Conservation (phyloP, 768 basidiomycete genomes). For the Guyanaporus albipodus region DNA sequence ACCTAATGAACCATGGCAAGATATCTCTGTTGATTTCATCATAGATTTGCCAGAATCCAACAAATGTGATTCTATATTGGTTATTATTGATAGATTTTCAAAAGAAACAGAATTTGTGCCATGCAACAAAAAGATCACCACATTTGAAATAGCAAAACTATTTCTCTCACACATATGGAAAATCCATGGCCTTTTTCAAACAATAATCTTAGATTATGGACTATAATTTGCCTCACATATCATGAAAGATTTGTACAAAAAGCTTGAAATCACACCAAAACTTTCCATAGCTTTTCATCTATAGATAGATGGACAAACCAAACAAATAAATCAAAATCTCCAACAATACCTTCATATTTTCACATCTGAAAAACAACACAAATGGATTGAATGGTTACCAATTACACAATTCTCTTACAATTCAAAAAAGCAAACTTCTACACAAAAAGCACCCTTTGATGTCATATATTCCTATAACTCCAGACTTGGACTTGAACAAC, state of each 20-base stretch:
- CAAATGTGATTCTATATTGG: too few relatives aligned
- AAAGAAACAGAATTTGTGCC: too few relatives aligned
- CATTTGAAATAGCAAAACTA: fast-evolving
- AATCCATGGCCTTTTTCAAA: background rate
- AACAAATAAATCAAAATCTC: background rate
- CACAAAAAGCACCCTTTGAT: too few relatives aligned
- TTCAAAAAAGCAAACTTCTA: too few relatives aligned
- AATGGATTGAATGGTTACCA: background rate
- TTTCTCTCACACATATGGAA: background rate
- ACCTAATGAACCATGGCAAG: too few relatives aligned
- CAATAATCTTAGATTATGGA: background rate
- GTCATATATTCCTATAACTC: too few relatives aligned
- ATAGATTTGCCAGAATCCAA: too few relatives aligned
- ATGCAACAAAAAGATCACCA: background rate
- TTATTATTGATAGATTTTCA: too few relatives aligned
- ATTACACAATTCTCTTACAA: background rate
- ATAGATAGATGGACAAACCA: too few relatives aligned
- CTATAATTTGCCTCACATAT: background rate
- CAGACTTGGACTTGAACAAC: too few relatives aligned
- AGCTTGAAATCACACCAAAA: background rate
- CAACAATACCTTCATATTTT: background rate
- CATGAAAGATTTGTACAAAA: background rate
- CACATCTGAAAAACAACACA: background rate
- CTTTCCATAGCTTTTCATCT: too few relatives aligned
- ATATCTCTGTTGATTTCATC: too few relatives aligned